These are phyloP conservation scores for Tubosaeta sp. DNA, from an alignment of 768 basidiomycete genomes.

Conservation along the genomic window DNA sequence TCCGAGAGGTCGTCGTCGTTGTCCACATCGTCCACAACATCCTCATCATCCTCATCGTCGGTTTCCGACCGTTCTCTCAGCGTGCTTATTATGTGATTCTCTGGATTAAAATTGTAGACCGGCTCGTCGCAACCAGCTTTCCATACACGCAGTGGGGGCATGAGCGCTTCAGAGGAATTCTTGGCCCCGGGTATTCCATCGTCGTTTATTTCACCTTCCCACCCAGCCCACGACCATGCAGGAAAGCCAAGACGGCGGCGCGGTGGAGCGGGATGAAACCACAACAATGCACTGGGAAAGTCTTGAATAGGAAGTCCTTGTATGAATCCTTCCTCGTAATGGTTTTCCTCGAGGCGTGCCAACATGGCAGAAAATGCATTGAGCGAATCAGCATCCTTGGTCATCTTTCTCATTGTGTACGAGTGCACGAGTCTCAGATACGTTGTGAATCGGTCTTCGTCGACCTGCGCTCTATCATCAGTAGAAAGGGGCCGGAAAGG, in stretches of 20 bases:
- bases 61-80: too few species aligned
- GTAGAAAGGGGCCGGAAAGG: slow-evolving; percentile 6
- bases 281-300: slow-evolving; percentile 9
- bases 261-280: slow-evolving; percentile 2
- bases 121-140: slow-evolving; percentile 3
- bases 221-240: slow-evolving; percentile 6
- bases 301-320: not conserved
- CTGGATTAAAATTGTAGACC: slow-evolving; percentile 8
- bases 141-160: slow-evolving; percentile 11
- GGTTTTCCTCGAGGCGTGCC: not conserved
- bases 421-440: slow-evolving; percentile 5
- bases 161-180: not conserved
- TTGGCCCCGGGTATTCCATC: not conserved
- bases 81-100: not conserved
- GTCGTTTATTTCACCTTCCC: slow-evolving; percentile 1
- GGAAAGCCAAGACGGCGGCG: slow-evolving; percentile 3
- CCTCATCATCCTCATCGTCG: too few species aligned
- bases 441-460: not conserved
- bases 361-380: slow-evolving; percentile 15
- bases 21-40: too few species aligned
- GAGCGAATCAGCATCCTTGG: slow-evolving; percentile 9
- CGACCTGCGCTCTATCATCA: not conserved
- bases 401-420: slow-evolving; percentile 4
- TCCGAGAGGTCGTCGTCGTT: not conserved
- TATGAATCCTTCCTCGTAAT: slow-evolving; percentile 9